A percentile compares a stretch with the other conserved stretches of the same genome.
phyloP scores from a whole-genome alignment of 768 basidiomycete genomes.

The Amanita inopinata region DNA sequence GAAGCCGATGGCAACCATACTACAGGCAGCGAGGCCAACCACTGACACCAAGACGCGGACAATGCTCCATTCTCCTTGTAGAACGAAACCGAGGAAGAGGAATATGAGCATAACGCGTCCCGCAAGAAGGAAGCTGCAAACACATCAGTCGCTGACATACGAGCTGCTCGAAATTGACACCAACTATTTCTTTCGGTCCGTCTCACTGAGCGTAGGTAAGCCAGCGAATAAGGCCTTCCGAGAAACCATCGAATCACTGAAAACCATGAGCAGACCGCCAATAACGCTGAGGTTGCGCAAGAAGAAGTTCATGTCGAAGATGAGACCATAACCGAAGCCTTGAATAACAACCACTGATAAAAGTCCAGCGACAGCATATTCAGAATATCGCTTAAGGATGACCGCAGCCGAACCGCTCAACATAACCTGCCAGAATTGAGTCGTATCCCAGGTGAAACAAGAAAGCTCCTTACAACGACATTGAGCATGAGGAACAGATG shows the following conservation, averaged over 20 bases:
- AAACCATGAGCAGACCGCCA: conserved; percentile 98
- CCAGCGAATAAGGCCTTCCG: conserved; percentile 87
- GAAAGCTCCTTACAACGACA: conserved; percentile 59
- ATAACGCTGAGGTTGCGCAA: conserved; percentile 97
- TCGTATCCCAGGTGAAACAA: background rate
- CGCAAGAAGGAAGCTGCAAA: conserved; percentile 82
- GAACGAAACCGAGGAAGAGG: conserved; percentile 95
- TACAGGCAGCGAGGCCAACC: conserved; percentile 83
- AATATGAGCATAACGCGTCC: conserved; percentile 97
- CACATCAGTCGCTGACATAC: background rate
- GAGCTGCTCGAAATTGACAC: conserved; percentile 18
- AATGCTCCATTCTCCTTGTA: conserved; percentile 88
- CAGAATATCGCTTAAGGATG: conserved; percentile 80
- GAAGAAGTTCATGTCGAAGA: conserved; percentile 99
- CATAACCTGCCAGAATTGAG: conserved; percentile 59
- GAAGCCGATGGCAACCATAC: conserved; percentile 97
- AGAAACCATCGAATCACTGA: conserved; percentile 89
- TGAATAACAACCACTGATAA: conserved; percentile 88
- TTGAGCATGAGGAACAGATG: conserved; percentile 90
- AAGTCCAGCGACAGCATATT: conserved; percentile 85
- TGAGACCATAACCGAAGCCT: conserved; percentile 97
- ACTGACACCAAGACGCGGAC: conserved; percentile 81
- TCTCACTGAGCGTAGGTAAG: conserved; percentile 83
- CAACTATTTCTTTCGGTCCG: conserved; percentile 97
- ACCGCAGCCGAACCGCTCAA: conserved; percentile 73